A percentile compares a stretch with the other conserved stretches of the same genome.
Conservation (phyloP, 164 flowering plant genomes). For the Cinnamomum micranthum region DNA sequence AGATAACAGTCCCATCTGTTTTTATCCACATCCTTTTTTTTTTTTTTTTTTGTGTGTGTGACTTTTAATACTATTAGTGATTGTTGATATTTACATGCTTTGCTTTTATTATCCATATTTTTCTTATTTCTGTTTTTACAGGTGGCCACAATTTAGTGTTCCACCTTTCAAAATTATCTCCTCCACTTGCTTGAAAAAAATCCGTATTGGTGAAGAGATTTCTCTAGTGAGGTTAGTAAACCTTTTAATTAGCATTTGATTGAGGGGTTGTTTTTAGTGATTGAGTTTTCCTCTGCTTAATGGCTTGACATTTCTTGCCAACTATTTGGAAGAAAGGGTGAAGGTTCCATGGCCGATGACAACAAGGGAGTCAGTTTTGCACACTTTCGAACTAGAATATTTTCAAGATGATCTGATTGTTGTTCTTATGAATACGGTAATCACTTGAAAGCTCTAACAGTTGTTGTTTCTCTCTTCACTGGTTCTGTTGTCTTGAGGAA, state of each 20-base stretch:
- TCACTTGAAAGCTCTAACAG: background rate
- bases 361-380: conserved; percentile 68
- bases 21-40: too few species aligned
- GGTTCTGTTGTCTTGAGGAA: background rate
- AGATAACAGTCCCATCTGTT: too few species aligned
- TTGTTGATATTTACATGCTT: too few species aligned
- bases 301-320: conserved; percentile 28
- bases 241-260: background rate
- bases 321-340: conserved; percentile 85
- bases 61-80: too few species aligned
- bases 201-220: conserved; percentile 72
- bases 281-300: conserved; percentile 2
- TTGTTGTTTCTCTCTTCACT: background rate
- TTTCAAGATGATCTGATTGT: conserved; percentile 67
- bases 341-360: conserved; percentile 95
- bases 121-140: conserved; percentile 12
- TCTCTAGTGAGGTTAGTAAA: conserved; percentile 70
- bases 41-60: too few species aligned
- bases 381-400: conserved; percentile 67
- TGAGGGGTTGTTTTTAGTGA: background rate
- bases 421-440: conserved; percentile 76
- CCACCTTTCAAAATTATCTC: conserved; percentile 67
- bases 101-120: too few species aligned
- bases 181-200: conserved; percentile 50
- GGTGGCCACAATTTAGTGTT: conserved; percentile 84